Evolutionary conservation across 2,329 filamentous ascomycete species (phyloP), one percentile per base, ranked within the genome.

Genomic region (Colletotrichum chlorophyti): DNA sequence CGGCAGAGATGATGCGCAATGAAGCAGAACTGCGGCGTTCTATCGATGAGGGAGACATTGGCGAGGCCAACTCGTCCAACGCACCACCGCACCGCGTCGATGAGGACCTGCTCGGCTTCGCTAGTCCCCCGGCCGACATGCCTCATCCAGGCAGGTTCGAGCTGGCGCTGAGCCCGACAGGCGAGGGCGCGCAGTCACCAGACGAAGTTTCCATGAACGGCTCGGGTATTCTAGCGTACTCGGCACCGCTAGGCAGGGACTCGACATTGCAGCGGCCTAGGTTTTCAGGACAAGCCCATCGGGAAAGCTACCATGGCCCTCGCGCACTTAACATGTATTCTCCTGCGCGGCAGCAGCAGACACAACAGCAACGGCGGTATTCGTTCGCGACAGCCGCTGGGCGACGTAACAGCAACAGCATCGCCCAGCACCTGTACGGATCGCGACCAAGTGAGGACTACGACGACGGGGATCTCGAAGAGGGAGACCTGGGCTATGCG

Each of bases 401-500:
- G 15, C 75, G 81, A 15, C 76, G 78, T 27, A 79, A 75, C 62
- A 82, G 78, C 66, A 79, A 74, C 67, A 79, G 73, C 42, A 80
- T 85, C 43, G 82, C 81, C 9, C 80, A 83, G 63, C 79, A 83
- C 53, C 72, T 85, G 54, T 81, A 83, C 63, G 75, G 75, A 5
- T 62, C 66, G 46, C 63, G 62, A 11, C 43, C 43, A n/a, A 61
- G 53, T 19, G 58, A 68, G 46, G 64, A 66, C 10, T 59, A 67
- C 26, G 70, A 76, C 76, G 85, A 87, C 31, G 86, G 88, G 47
- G 91, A 93, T 65, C 91, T 96, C 65, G 80, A 93, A 7, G 93
- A 97, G 68, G 95, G 95, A 1, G 95, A 99, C 74, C 77, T 99
- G 24, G 95, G 95, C 9, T 99, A 96, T 74, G 92, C 93, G 10